These are phyloP conservation scores for Protomyces inundatus DNA, from an alignment of 1,139 yeast species.

Conservation along the genomic window DNA sequence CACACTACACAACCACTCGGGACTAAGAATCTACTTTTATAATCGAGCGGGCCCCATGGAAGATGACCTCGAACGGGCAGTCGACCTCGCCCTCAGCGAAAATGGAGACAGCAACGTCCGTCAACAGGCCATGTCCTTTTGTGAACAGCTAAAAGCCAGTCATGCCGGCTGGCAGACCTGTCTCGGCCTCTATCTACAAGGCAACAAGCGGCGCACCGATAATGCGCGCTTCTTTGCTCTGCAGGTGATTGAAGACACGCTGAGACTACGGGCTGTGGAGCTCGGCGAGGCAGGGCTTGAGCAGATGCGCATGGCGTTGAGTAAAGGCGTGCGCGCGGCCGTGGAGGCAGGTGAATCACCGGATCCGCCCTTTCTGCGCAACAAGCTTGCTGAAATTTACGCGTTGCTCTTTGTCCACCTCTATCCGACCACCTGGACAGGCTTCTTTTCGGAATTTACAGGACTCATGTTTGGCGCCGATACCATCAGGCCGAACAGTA, in stretches of 20 bases:
- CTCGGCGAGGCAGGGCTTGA: constrained; percentile 45
- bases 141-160: constrained; percentile 68
- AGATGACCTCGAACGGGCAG: constrained; percentile 87
- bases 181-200: constrained; percentile 52
- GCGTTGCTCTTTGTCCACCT: constrained; percentile 64
- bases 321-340: constrained; percentile 40
- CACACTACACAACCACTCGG: no score
- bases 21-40: no score
- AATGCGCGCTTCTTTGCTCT: constrained; percentile 62
- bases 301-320: constrained; percentile 47
- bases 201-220: constrained; percentile 39
- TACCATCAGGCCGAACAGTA: constrained; percentile 35
- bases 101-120: constrained; percentile 57
- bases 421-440: constrained; percentile 59
- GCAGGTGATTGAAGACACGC: constrained; percentile 69
- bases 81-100: constrained; percentile 77
- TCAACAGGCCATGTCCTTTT: constrained; percentile 62
- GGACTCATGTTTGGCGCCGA: constrained; percentile 36
- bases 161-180: constrained; percentile 77
- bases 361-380: constrained; percentile 47
- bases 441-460: constrained; percentile 63
- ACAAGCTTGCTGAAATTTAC: constrained; percentile 71
- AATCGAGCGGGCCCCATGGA: constrained; percentile 48
- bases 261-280: constrained; percentile 37
- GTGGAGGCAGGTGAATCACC: constrained; percentile 19